phyloP scores from a whole-genome alignment of 2,329 filamentous ascomycete species.

The Aspergillus awamori region DNA sequence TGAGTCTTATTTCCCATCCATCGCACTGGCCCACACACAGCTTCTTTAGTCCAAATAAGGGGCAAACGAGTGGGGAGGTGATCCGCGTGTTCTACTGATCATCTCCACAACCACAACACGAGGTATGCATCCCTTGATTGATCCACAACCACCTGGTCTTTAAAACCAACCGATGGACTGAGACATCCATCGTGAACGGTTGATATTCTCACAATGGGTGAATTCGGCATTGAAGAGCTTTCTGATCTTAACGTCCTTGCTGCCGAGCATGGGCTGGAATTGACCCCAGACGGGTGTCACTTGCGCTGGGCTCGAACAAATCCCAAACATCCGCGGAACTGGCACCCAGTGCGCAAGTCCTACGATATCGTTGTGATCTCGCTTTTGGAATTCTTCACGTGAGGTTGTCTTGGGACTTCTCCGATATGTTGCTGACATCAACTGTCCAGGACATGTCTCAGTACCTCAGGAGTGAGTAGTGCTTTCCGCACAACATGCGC shows the following conservation, averaged over 20 bases:
- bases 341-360: not conserved
- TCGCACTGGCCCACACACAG: not conserved
- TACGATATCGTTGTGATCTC: constrained; percentile 5
- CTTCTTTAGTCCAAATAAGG: not conserved
- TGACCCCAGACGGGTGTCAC: constrained; percentile 6
- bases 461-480: not conserved
- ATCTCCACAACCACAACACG: not conserved
- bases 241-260: not conserved
- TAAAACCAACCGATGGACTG: constrained; percentile 3
- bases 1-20: not conserved
- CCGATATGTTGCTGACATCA: not conserved
- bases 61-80: not conserved
- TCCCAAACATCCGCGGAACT: constrained; percentile 5
- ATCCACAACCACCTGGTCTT: not conserved
- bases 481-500: not conserved
- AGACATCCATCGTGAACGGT: not conserved
- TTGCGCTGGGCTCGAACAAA: constrained; percentile 7
- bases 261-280: constrained; percentile 1
- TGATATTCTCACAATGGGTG: constrained; percentile 1
- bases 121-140: constrained; percentile 7
- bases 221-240: not conserved
- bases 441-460: constrained; percentile 2
- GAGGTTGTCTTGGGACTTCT: not conserved
- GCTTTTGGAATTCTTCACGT: constrained; percentile 7
- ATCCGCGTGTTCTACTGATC: not conserved